Evolutionary conservation across 768 basidiomycete genomes (phyloP).

Genomic region (Suillus bovinus): DNA sequence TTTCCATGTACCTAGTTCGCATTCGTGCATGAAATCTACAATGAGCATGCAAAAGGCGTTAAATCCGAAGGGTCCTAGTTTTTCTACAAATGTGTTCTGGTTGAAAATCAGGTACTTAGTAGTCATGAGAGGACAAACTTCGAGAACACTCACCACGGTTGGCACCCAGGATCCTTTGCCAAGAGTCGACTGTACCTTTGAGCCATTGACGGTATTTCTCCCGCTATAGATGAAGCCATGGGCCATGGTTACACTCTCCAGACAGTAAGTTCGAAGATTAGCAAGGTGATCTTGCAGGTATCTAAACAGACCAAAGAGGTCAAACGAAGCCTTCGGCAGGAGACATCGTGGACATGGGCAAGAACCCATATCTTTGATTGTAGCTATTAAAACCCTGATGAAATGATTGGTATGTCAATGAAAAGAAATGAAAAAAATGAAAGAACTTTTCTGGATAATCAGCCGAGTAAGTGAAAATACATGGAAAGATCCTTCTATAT

Average conservation of each 20-base stretch:
- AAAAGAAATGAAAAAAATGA: too few relatives aligned
- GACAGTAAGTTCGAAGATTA: slow-evolving; percentile 3
- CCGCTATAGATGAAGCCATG: slow-evolving; percentile 4
- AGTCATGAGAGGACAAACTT: background rate
- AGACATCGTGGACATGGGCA: slow-evolving; percentile 27
- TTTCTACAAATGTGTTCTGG: slow-evolving; percentile 34
- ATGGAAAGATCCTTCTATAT: too few relatives aligned
- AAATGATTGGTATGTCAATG: background rate
- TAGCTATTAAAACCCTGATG: slow-evolving; percentile 21
- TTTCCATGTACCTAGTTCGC: slow-evolving; percentile 40
- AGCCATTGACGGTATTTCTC: background rate
- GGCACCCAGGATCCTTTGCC: background rate
- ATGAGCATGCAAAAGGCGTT: slow-evolving; percentile 28
- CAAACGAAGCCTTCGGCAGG: slow-evolving; percentile 13
- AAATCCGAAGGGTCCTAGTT: slow-evolving; percentile 17
- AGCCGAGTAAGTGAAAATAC: too few relatives aligned
- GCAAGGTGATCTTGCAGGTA: slow-evolving; percentile 3
- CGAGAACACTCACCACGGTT: background rate
- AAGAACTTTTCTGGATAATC: too few relatives aligned
- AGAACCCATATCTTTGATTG: slow-evolving; percentile 17
- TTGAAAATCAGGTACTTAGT: background rate
- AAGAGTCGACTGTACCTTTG: background rate
- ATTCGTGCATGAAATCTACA: slow-evolving; percentile 38
- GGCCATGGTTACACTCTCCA: slow-evolving; percentile 1
- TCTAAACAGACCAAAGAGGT: slow-evolving; percentile 10